A percentile compares a stretch with the other conserved stretches of the same genome.
These are phyloP conservation scores for Dothistroma pini DNA, from an alignment of 2,329 filamentous ascomycete species.

Conservation along the genomic window DNA sequence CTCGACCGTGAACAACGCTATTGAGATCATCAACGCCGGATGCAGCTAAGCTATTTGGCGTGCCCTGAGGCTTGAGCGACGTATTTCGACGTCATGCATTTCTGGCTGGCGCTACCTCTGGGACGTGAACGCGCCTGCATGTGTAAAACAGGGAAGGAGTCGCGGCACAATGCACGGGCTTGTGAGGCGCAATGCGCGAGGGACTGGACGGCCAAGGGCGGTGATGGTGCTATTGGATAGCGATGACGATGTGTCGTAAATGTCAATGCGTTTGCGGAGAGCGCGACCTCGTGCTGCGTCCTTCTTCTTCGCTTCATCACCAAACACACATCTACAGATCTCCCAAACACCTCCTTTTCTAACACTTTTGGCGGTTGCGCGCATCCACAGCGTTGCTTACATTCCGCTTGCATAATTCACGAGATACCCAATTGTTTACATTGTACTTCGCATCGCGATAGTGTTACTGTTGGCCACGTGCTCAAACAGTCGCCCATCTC, in stretches of 20 bases:
- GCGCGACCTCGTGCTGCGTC: background rate
- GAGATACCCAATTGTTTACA: slow-evolving; percentile 16
- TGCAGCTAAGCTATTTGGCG: background rate
- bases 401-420: slow-evolving; percentile 12
- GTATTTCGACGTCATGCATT: background rate
- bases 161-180: background rate
- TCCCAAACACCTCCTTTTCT: background rate
- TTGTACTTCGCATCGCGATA: slow-evolving; percentile 6
- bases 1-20: background rate
- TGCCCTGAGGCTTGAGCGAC: background rate
- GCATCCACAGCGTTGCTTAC: slow-evolving; percentile 10
- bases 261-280: slow-evolving; percentile 6
- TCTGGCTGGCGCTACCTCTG: background rate
- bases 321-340: slow-evolving; percentile 3
- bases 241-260: background rate
- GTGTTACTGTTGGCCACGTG: slow-evolving; percentile 8
- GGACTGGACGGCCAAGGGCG: background rate
- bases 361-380: slow-evolving; percentile 3
- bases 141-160: slow-evolving; percentile 3
- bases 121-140: background rate
- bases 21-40: background rate
- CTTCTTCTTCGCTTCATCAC: background rate
- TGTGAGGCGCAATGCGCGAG: background rate
- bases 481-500: slow-evolving; percentile 4
- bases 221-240: background rate